These are phyloP conservation scores for Penstemon barbatus DNA, from an alignment of 257 asterid species.

Conservation along the genomic window DNA sequence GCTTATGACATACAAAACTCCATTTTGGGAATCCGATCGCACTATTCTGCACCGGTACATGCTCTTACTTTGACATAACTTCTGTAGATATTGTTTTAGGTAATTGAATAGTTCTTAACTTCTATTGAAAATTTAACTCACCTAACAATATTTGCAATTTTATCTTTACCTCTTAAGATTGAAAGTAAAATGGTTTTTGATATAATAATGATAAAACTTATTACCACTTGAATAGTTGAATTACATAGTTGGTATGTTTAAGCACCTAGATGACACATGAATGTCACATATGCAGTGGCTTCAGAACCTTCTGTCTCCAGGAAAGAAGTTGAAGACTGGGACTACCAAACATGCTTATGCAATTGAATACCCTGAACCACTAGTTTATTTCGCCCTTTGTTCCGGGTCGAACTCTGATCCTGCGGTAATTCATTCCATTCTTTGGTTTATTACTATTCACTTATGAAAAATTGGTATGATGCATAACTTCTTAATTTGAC, in stretches of 20 bases:
- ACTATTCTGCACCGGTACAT: conserved; percentile 78
- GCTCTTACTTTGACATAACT: conserved; percentile 20
- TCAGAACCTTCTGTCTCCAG: conserved; percentile 70
- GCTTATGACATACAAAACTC: conserved; percentile 76
- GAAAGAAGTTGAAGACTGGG: conserved; percentile 62
- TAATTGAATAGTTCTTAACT: conserved; percentile 2
- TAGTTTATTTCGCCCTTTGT: conserved; percentile 84
- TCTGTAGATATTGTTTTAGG: conserved; percentile 10
- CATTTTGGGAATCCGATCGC: conserved; percentile 77
- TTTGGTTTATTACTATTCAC: not conserved
- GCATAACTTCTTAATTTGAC: not conserved
- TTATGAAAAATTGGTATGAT: not conserved
- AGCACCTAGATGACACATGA: conserved; percentile 23
- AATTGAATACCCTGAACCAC: conserved; percentile 85
- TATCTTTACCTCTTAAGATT: not conserved
- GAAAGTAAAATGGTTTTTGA: not conserved
- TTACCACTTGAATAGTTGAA: no score
- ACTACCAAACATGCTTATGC: conserved; percentile 54
- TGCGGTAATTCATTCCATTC: conserved; percentile 43
- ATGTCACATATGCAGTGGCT: conserved; percentile 65
- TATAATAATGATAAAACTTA: no score
- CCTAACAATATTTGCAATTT: not conserved
- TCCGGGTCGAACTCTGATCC: conserved; percentile 85
- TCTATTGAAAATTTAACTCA: not conserved
- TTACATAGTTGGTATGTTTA: conserved; percentile 10